Percentiles rank a stretch among this genome's conserved stretches.
Conservation (phyloP, 2,329 filamentous ascomycete genomes). For the Colletotrichum musicola region DNA sequence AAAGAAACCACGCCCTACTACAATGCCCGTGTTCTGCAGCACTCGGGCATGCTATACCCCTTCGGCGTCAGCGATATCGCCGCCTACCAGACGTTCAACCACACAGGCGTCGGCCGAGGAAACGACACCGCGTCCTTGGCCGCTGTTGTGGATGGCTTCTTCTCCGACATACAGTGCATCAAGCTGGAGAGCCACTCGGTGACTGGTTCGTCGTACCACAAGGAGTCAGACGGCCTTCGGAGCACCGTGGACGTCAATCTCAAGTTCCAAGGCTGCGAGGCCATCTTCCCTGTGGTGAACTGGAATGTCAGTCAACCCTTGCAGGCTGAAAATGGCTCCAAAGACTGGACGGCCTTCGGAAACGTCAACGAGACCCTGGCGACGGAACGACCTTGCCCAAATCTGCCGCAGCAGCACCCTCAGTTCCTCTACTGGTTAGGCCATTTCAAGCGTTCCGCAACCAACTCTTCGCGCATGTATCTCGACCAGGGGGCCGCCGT, state of each 20-base stretch:
- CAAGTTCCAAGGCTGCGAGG: slow-evolving; percentile 16
- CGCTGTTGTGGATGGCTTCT: slow-evolving; percentile 13
- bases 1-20: slow-evolving; percentile 1
- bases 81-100: slow-evolving; percentile 21
- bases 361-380: not conserved
- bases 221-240: not conserved
- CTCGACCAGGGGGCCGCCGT: slow-evolving; percentile 9
- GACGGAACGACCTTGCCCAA: slow-evolving; percentile 5
- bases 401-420: slow-evolving; percentile 1
- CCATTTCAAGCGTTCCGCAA: not conserved
- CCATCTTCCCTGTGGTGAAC: not conserved
- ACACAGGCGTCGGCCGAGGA: not conserved
- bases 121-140: not conserved
- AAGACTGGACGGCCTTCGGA: not conserved
- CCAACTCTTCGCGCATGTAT: slow-evolving; percentile 1
- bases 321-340: not conserved
- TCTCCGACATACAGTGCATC: slow-evolving; percentile 14
- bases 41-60: slow-evolving; percentile 10
- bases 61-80: slow-evolving; percentile 7
- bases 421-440: slow-evolving; percentile 13
- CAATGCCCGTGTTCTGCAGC: not conserved
- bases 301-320: not conserved
- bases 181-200: slow-evolving; percentile 11
- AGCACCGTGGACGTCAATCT: slow-evolving; percentile 7
- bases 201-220: not conserved